Evolutionary conservation across 2,329 filamentous ascomycete genomes (phyloP).

Genomic region (Nemania abortiva): DNA sequence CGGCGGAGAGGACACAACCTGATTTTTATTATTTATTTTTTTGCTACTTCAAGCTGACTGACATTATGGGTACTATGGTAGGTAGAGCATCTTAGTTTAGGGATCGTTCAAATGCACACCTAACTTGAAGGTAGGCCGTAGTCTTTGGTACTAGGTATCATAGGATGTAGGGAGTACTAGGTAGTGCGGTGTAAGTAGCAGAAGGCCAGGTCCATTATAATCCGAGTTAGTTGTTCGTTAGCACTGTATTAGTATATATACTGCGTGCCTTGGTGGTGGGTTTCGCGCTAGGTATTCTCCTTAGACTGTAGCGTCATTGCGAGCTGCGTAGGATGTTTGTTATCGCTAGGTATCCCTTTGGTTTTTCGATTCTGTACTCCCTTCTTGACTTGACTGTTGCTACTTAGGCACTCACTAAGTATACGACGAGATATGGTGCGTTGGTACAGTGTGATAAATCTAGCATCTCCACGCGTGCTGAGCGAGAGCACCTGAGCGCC

Average conservation of each 20-base stretch:
- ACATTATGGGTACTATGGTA: too few relatives aligned
- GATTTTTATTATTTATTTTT: too few relatives aligned
- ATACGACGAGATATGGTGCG: background rate
- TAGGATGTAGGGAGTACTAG: too few relatives aligned
- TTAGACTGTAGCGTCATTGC: background rate
- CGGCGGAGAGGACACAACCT: background rate
- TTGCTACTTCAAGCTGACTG: too few relatives aligned
- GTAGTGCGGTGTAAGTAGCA: too few relatives aligned
- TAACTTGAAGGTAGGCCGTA: too few relatives aligned
- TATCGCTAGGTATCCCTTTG: background rate
- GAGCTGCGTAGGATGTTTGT: background rate
- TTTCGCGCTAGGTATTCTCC: background rate
- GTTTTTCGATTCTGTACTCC: background rate
- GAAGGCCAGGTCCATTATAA: too few relatives aligned
- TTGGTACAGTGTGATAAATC: background rate
- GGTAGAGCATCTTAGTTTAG: too few relatives aligned
- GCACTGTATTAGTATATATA: background rate
- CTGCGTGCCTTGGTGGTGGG: background rate
- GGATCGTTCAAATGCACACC: too few relatives aligned
- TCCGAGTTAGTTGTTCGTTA: too few relatives aligned
- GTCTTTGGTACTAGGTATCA: too few relatives aligned
- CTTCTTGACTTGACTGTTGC: background rate
- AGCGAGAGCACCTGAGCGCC: too few relatives aligned
- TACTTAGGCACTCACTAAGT: background rate
- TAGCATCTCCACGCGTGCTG: background rate